A percentile compares a stretch with the other conserved stretches of the same genome.
Evolutionary conservation across 345 rosid genomes (phyloP).

Genomic region (Psidium guajava): DNA sequence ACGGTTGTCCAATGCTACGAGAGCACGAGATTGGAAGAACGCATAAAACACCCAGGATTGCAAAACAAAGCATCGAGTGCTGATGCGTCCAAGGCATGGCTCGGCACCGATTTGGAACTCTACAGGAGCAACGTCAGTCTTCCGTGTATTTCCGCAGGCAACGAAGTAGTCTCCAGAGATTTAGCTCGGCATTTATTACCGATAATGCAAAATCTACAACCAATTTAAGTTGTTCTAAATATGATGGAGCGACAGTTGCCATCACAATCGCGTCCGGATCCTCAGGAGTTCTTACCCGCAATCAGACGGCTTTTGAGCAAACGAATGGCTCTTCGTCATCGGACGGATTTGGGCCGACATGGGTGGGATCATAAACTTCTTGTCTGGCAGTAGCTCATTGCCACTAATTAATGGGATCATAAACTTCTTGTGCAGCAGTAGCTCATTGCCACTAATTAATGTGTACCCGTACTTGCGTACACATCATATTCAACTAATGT

Average conservation of each 20-base stretch:
- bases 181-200: neutral
- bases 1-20: neutral
- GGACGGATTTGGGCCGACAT: neutral
- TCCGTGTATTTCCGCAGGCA: neutral
- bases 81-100: neutral
- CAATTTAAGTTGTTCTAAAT: neutral
- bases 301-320: neutral
- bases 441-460: slow-evolving; percentile 22
- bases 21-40: neutral
- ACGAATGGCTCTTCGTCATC: neutral
- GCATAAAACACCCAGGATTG: neutral
- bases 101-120: neutral
- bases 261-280: neutral
- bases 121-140: neutral
- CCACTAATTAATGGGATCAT: too few species aligned
- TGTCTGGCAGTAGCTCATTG: neutral
- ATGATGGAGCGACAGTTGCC: neutral
- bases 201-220: neutral
- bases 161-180: neutral
- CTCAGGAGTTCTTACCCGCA: neutral
- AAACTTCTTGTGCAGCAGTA: too few species aligned
- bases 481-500: slow-evolving; percentile 1
- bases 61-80: neutral
- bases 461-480: slow-evolving; percentile 25
- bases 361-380: neutral